A percentile compares a stretch with the other conserved stretches of the same genome.
These are phyloP conservation scores for Mikania micrantha DNA, from an alignment of 129 eudicot species.

Conservation along the genomic window DNA sequence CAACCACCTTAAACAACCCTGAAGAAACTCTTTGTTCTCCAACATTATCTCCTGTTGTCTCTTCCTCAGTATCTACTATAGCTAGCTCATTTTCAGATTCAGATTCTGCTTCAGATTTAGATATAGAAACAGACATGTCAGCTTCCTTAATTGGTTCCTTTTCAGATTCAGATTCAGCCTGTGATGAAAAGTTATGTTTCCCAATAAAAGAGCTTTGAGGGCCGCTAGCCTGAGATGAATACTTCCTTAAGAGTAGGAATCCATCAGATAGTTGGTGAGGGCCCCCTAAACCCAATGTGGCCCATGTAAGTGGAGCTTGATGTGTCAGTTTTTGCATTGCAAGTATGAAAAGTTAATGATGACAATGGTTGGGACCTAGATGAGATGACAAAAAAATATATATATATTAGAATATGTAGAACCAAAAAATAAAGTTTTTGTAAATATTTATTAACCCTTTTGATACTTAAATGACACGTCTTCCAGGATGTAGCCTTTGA, in stretches of 20 bases:
- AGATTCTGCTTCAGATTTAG: too few species aligned
- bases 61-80: conserved; percentile 30
- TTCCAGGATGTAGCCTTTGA: neutral
- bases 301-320: conserved; percentile 20
- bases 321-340: conserved; percentile 30
- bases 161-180: conserved; percentile 45
- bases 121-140: conserved; percentile 4
- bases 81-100: conserved; percentile 32
- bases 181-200: conserved; percentile 46
- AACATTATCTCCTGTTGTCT: conserved; percentile 11
- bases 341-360: conserved; percentile 27
- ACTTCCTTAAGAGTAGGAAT: conserved; percentile 19
- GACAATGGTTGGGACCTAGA: conserved; percentile 47
- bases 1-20: conserved; percentile 35
- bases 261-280: conserved; percentile 14
- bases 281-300: conserved; percentile 11
- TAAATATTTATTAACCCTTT: neutral
- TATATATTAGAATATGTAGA: neutral
- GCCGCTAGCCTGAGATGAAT: conserved; percentile 8
- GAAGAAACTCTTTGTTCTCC: conserved; percentile 7
- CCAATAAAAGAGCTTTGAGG: conserved; percentile 16
- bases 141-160: conserved; percentile 23
- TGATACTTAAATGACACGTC: neutral
- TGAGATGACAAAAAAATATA: neutral
- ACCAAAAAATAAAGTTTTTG: neutral